Evolutionary conservation across 2,329 filamentous ascomycete species (phyloP).

Genomic region (Cladophialophora chaetospira): DNA sequence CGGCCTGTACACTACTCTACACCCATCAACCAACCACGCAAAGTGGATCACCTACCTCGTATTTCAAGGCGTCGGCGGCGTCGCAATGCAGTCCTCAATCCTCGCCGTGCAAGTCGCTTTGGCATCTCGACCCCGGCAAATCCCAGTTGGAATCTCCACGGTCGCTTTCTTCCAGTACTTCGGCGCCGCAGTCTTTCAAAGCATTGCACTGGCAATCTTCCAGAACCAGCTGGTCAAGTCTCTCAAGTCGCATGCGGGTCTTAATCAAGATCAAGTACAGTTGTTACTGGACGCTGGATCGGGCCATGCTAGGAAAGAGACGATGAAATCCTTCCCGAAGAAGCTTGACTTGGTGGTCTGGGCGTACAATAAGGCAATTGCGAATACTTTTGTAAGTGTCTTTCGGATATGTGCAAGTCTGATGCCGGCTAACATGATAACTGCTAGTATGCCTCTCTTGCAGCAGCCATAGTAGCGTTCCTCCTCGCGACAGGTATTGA

Average conservation of each 20-base stretch:
- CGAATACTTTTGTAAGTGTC: slow-evolving; percentile 35
- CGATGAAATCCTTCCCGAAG: slow-evolving; percentile 9
- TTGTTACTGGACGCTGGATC: slow-evolving; percentile 63
- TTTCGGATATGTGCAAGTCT: neutral
- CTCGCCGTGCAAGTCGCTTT: slow-evolving; percentile 42
- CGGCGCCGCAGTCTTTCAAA: slow-evolving; percentile 43
- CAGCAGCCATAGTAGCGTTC: slow-evolving; percentile 38
- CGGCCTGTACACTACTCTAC: slow-evolving; percentile 41
- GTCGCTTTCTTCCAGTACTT: slow-evolving; percentile 43
- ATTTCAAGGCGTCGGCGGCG: slow-evolving; percentile 41
- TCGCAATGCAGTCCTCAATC: slow-evolving; percentile 42
- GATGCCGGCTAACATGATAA: too few species aligned
- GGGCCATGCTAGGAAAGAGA: slow-evolving; percentile 61
- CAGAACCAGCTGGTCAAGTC: slow-evolving; percentile 37
- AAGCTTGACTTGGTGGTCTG: slow-evolving; percentile 67
- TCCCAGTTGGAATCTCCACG: slow-evolving; percentile 41
- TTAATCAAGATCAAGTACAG: slow-evolving; percentile 56
- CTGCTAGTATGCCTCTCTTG: slow-evolving; percentile 37
- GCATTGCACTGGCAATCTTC: slow-evolving; percentile 44
- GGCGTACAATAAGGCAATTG: slow-evolving; percentile 42
- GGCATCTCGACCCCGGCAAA: slow-evolving; percentile 32
- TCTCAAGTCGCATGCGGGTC: slow-evolving; percentile 45
- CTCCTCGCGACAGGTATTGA: slow-evolving; percentile 39
- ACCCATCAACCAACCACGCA: slow-evolving; percentile 36
- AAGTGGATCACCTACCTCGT: slow-evolving; percentile 46